These are phyloP conservation scores for Immersiporthe knoxdaviesiana DNA, from an alignment of 2,329 filamentous ascomycete species.

Conservation along the genomic window DNA sequence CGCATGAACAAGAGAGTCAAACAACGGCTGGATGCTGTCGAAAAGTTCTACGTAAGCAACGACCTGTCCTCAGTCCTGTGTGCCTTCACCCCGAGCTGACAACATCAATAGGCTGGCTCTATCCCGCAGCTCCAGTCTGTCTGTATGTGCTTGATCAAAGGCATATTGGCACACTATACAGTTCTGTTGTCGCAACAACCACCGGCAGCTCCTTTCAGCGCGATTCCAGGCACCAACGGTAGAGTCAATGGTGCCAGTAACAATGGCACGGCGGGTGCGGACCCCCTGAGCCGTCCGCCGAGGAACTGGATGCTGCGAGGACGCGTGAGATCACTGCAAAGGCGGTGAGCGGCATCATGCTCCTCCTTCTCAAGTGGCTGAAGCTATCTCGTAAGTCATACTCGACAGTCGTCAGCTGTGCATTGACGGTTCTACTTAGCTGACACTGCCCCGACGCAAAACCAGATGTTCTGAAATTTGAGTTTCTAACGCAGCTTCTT, in stretches of 20 bases:
- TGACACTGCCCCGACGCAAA: slow-evolving; percentile 1
- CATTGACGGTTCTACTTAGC: neutral
- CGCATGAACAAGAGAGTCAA: slow-evolving; percentile 58
- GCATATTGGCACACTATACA: slow-evolving; percentile 84
- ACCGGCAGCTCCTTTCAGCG: slow-evolving; percentile 33
- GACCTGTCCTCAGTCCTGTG: neutral
- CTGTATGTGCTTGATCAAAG: slow-evolving; percentile 89
- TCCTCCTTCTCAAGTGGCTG: slow-evolving; percentile 94
- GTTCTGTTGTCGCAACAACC: slow-evolving; percentile 70
- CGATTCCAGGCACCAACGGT: slow-evolving; percentile 22
- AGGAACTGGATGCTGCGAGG: slow-evolving; percentile 81
- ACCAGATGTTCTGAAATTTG: slow-evolving; percentile 88
- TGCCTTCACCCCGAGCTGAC: slow-evolving; percentile 36
- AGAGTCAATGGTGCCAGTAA: slow-evolving; percentile 36
- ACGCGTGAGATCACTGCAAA: slow-evolving; percentile 88
- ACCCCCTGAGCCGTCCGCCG: slow-evolving; percentile 59
- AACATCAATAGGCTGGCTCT: slow-evolving; percentile 61
- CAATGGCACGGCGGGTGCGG: slow-evolving; percentile 47
- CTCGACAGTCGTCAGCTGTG: neutral
- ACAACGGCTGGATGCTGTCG: slow-evolving; percentile 71
- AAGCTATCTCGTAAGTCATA: slow-evolving; percentile 80
- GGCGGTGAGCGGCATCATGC: slow-evolving; percentile 84
- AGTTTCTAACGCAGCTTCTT: slow-evolving; percentile 90
- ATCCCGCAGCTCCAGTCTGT: slow-evolving; percentile 89
- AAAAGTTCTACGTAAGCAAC: slow-evolving; percentile 79